Percentiles rank a stretch among this genome's conserved stretches.
Evolutionary conservation across 2,329 filamentous ascomycete species (phyloP).

Genomic region (Aureobasidium vineae): DNA sequence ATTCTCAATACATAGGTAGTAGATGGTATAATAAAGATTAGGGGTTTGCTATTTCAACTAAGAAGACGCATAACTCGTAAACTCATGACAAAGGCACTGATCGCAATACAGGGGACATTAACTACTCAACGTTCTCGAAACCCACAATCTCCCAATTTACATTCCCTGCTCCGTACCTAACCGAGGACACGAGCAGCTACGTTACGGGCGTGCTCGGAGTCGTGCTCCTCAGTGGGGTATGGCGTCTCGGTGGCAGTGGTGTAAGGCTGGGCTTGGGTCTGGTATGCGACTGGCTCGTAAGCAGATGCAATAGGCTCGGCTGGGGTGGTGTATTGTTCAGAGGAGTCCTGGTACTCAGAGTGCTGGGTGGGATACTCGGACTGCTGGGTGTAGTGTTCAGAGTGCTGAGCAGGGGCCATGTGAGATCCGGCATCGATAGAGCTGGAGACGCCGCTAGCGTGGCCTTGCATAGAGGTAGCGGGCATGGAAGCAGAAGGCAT

Average conservation of each 20-base stretch:
- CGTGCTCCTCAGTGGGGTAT: slow-evolving; percentile 5
- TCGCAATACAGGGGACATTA: slow-evolving; percentile 1
- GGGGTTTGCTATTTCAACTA: slow-evolving; percentile 19
- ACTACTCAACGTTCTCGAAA: slow-evolving; percentile 11
- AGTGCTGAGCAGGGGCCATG: not conserved
- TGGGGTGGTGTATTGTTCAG: not conserved
- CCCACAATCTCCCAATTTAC: not conserved
- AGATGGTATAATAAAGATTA: slow-evolving; percentile 16
- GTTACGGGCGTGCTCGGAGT: slow-evolving; percentile 2
- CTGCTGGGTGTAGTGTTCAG: slow-evolving; percentile 5
- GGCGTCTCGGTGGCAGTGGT: slow-evolving; percentile 8
- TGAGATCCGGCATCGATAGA: not conserved
- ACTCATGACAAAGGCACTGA: slow-evolving; percentile 21
- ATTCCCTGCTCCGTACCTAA: slow-evolving; percentile 13
- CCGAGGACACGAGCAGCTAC: slow-evolving; percentile 13
- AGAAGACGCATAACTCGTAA: slow-evolving; percentile 24
- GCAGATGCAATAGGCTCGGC: not conserved
- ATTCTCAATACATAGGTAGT: not conserved
- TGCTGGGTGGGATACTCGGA: slow-evolving; percentile 10
- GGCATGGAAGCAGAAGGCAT: slow-evolving; percentile 38
- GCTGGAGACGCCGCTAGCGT: slow-evolving; percentile 8
- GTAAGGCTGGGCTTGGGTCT: not conserved
- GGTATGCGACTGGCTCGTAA: slow-evolving; percentile 13
- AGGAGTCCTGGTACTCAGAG: not conserved
- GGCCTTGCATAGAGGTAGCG: not conserved